Evolutionary conservation across 805 yeast species (phyloP), one percentile per base, ranked within the genome.

Genomic region (Huiozyma sinensis): DNA sequence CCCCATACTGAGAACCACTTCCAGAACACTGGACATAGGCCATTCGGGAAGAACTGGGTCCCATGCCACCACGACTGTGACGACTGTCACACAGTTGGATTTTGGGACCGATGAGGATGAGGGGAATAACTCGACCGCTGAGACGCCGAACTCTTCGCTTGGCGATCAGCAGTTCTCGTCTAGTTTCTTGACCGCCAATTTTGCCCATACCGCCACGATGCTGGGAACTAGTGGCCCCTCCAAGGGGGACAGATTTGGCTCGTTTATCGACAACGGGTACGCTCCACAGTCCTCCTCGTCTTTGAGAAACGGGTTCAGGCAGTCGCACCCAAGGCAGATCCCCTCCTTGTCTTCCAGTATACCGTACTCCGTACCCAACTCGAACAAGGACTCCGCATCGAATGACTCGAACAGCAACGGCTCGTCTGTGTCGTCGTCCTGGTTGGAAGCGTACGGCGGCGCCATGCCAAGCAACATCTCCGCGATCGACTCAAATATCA

Each of bases 331-430:
- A 41, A 56, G 44, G 47, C 54, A 48, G 24, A 42, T 54, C 30
- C 77, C 51, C 48, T 81, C 67, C 42, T 66, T 81, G 50, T 75
- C 83, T 5, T 67, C 77, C 27, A 70, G 77, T 35, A 81, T 81
- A 41, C 88, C 88, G 1, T 81, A 81, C 59, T 70, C 81, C 6
- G 86, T 79, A 1, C 88, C 88, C 1, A 84, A 84, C 27, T 81
- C 83, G 7, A 40, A 36, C 36, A 38, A 30, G 12, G 39, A 28
- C 10, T 31, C 27, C 28, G 39, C 41, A 33, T 34, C 13, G 11
- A 49, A 52, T 10, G 52, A 48, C 33, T 47, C 52, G 12, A 50
- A 52, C 33, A 61, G 60, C 47, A 53, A 53, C 17, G 50, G 52
- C 33, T 55, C 67, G 0, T 56, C 66, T 1, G 56, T 60, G 30